A percentile compares a stretch with the other conserved stretches of the same genome.
phyloP scores from a whole-genome alignment of 108 stramenopile species.

The Skeletonema grethae region DNA sequence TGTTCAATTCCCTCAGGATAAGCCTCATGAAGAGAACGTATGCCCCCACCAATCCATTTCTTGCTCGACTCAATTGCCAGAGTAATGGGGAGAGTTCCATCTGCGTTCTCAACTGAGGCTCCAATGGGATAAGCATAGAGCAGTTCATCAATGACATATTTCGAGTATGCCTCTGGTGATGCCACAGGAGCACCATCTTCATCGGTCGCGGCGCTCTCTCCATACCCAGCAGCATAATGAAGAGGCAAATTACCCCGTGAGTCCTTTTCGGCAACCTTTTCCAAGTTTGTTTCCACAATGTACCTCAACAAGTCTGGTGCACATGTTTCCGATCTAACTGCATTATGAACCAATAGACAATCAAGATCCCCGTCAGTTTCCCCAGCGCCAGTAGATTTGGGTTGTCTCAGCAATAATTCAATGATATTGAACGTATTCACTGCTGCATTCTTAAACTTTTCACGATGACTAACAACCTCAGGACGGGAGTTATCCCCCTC shows the following conservation, averaged over 20 bases:
- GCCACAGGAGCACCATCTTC: not conserved
- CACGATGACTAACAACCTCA: slow-evolving; percentile 78
- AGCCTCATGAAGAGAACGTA: slow-evolving; percentile 77
- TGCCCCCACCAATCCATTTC: slow-evolving; percentile 89
- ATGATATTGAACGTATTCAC: slow-evolving; percentile 88
- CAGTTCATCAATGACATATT: slow-evolving; percentile 86
- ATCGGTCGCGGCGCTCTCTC: not conserved
- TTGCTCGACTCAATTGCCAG: slow-evolving; percentile 77
- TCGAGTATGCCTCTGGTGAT: slow-evolving; percentile 68
- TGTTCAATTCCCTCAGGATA: slow-evolving; percentile 73
- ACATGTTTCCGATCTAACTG: slow-evolving; percentile 70
- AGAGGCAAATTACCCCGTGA: slow-evolving; percentile 68
- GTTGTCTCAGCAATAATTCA: slow-evolving; percentile 61
- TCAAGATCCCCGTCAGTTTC: slow-evolving; percentile 8
- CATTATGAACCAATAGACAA: slow-evolving; percentile 77
- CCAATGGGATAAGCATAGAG: slow-evolving; percentile 85
- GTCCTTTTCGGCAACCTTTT: slow-evolving; percentile 73
- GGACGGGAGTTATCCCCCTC: slow-evolving; percentile 84
- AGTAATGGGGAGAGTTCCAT: slow-evolving; percentile 69
- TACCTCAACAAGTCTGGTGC: slow-evolving; percentile 85
- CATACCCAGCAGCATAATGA: slow-evolving; percentile 78
- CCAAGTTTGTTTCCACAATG: slow-evolving; percentile 86
- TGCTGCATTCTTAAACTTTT: slow-evolving; percentile 75
- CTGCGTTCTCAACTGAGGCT: slow-evolving; percentile 58
- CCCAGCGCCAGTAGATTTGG: not conserved